phyloP scores from a whole-genome alignment of 208 protist species.

The Trypanosoma theileri region DNA sequence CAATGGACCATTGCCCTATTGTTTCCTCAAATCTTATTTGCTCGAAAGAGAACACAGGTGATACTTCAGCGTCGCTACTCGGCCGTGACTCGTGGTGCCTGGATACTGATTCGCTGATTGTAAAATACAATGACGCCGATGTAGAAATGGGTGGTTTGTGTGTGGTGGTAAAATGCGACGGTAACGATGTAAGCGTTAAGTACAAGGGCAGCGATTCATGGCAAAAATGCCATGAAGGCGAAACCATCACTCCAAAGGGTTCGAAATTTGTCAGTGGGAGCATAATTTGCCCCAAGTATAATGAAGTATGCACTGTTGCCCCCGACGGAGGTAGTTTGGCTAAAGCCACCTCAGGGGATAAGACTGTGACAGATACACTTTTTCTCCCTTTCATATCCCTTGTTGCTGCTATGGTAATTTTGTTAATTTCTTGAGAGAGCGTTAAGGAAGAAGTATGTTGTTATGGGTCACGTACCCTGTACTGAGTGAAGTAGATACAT shows the following conservation, averaged over 20 bases:
- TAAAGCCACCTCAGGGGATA: not conserved
- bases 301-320: not conserved
- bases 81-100: constrained; percentile 8
- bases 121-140: not conserved
- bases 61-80: not conserved
- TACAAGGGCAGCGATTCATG: not conserved
- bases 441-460: too few relatives aligned
- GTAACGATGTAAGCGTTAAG: not conserved
- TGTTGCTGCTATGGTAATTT: too few relatives aligned
- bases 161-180: not conserved
- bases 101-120: constrained; percentile 1
- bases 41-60: not conserved
- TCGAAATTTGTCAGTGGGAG: not conserved
- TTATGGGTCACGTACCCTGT: too few relatives aligned
- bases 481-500: too few relatives aligned
- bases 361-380: not conserved
- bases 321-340: not conserved
- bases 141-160: not conserved
- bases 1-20: not conserved
- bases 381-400: not conserved
- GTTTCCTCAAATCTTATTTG: constrained; percentile 4
- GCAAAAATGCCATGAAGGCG: not conserved
- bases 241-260: not conserved
- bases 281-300: not conserved
- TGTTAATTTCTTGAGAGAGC: too few relatives aligned